Evolutionary conservation across 176 grass and related monocot genomes (phyloP).

Genomic region (Eleusine indica): DNA sequence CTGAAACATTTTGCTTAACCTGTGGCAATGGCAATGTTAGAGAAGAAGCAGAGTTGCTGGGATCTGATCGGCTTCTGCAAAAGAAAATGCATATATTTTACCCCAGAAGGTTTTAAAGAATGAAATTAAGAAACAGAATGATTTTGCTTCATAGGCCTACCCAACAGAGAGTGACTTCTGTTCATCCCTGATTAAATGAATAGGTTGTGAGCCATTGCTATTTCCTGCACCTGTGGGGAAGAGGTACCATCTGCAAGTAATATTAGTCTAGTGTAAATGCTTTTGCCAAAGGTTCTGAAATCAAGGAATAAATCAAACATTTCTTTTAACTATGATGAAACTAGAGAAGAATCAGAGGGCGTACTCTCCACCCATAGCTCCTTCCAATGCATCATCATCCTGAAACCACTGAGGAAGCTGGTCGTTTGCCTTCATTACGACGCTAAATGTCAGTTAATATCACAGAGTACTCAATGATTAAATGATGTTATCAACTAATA

Average conservation of each 20-base stretch:
- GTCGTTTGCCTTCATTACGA: conserved; percentile 71
- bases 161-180: conserved; percentile 63
- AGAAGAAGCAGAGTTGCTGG: conserved; percentile 43
- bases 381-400: conserved; percentile 91
- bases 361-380: conserved; percentile 94
- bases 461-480: conserved; percentile 16
- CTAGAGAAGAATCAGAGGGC: conserved; percentile 36
- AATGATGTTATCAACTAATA: neutral
- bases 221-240: conserved; percentile 49
- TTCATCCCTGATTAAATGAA: conserved; percentile 82
- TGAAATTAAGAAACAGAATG: conserved; percentile 23
- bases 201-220: conserved; percentile 48
- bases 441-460: conserved; percentile 42
- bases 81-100: conserved; percentile 29
- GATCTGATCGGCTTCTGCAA: conserved; percentile 57
- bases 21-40: conserved; percentile 63
- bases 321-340: conserved; percentile 19
- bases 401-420: conserved; percentile 89
- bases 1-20: conserved; percentile 37
- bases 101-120: neutral
- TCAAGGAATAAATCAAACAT: conserved; percentile 1
- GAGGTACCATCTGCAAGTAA: conserved; percentile 80
- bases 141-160: conserved; percentile 48
- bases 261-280: conserved; percentile 18
- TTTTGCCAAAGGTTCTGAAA: conserved; percentile 5